Percentiles rank a stretch among this genome's conserved stretches.
Conservation (phyloP, 106 monocot species). For the Gastrodia elata region DNA sequence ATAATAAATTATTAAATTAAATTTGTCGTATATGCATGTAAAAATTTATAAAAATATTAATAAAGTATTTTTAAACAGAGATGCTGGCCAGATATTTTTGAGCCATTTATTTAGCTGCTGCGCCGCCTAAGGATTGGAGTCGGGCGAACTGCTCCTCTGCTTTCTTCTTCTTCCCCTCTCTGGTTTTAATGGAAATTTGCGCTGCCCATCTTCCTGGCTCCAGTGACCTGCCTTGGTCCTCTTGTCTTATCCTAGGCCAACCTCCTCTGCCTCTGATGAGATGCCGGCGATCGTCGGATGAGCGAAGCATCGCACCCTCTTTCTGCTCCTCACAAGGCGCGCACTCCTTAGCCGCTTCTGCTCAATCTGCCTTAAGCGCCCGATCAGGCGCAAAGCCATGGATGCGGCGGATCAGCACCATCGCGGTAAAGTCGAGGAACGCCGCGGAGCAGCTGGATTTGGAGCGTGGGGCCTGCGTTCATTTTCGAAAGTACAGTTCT, state of each 20-base stretch:
- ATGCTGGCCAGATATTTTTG: no score
- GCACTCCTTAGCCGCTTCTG: conserved; percentile 1
- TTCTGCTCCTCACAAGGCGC: not conserved
- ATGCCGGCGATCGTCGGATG: not conserved
- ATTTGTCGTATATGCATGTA: no score
- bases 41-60: no score
- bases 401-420: not conserved
- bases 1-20: no score
- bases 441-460: conserved; percentile 95
- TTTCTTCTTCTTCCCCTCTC: not conserved
- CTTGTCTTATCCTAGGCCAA: not conserved
- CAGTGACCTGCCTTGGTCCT: not conserved
- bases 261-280: not conserved
- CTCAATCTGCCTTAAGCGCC: not conserved
- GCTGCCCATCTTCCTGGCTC: not conserved
- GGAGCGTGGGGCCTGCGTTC: conserved; percentile 94
- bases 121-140: not conserved
- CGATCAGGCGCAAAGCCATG: not conserved
- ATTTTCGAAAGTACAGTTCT: conserved; percentile 86
- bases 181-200: not conserved
- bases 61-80: no score
- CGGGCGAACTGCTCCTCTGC: not conserved
- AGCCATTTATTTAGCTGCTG: no score
- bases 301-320: not conserved
- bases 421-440: conserved; percentile 14